Conservation (phyloP, 2,329 filamentous ascomycete species). For the Colletotrichum australisinense region DNA sequence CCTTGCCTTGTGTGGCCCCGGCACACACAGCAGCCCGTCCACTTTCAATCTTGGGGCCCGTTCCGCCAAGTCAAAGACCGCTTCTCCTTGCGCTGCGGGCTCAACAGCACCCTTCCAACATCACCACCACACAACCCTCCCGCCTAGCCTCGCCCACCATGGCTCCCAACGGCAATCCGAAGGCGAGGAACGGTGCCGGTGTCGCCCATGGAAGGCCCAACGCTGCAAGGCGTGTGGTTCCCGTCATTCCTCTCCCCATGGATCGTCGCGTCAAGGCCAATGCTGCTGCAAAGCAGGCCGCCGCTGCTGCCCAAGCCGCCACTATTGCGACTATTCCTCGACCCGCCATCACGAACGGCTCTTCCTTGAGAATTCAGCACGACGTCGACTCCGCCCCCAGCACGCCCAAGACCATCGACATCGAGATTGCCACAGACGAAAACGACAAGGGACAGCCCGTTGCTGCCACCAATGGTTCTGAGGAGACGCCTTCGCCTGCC, state of each 20-base stretch:
- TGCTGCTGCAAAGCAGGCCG: slow-evolving; percentile 46
- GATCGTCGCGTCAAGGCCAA: slow-evolving; percentile 43
- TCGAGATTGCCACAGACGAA: not conserved
- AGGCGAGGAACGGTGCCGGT: slow-evolving; percentile 34
- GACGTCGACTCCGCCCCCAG: slow-evolving; percentile 29
- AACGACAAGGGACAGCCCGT: slow-evolving; percentile 3
- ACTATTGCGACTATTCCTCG: slow-evolving; percentile 17
- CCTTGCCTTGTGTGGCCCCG: not conserved
- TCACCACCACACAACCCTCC: slow-evolving; percentile 23
- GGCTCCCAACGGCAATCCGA: slow-evolving; percentile 33
- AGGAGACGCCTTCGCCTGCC: not conserved
- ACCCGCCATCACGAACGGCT: slow-evolving; percentile 35
- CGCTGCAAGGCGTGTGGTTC: slow-evolving; percentile 46
- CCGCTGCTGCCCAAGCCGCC: slow-evolving; percentile 42
- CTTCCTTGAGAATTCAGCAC: slow-evolving; percentile 35
- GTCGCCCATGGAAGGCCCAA: slow-evolving; percentile 23
- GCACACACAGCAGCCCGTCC: slow-evolving; percentile 7
- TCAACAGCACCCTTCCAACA: slow-evolving; percentile 20
- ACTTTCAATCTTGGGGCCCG: slow-evolving; percentile 2
- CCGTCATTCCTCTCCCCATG: slow-evolving; percentile 52
- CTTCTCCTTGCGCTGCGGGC: slow-evolving; percentile 18
- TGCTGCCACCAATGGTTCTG: not conserved
- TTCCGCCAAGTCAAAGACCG: slow-evolving; percentile 8
- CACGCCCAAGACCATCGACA: slow-evolving; percentile 30
- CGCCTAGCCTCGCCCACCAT: slow-evolving; percentile 26